Percentiles rank a stretch among this genome's conserved stretches.
phyloP scores from a whole-genome alignment of 2,329 filamentous ascomycete species.

The Xylaria sp. region DNA sequence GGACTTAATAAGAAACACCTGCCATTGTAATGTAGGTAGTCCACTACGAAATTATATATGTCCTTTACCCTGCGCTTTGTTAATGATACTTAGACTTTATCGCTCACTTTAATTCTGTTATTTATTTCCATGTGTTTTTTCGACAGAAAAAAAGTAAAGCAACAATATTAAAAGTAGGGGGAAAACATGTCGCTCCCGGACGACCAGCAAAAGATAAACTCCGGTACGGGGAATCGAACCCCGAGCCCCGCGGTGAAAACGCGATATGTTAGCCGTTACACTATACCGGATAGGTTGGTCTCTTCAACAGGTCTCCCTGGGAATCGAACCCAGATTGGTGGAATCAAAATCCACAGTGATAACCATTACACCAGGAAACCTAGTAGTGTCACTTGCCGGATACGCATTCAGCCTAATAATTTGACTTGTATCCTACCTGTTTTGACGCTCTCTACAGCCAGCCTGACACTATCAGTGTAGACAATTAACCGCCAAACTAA shows the following conservation, averaged over 20 bases:
- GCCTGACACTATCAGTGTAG: too few species aligned
- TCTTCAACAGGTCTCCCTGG: conserved; percentile 34
- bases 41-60: too few species aligned
- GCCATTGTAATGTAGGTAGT: too few species aligned
- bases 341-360: conserved; percentile 42
- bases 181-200: background rate
- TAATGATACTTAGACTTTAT: too few species aligned
- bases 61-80: too few species aligned
- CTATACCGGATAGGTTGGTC: conserved; percentile 30
- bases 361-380: conserved; percentile 42
- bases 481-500: too few species aligned
- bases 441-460: background rate
- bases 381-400: background rate
- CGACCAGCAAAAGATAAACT: background rate
- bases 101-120: too few species aligned
- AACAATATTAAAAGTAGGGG: background rate
- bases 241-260: conserved; percentile 39
- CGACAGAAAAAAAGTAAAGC: background rate
- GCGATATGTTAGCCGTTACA: conserved; percentile 39
- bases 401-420: background rate
- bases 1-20: too few species aligned
- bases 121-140: too few species aligned
- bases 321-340: conserved; percentile 40
- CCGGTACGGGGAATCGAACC: conserved; percentile 39
- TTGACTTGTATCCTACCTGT: background rate